Evolutionary conservation across 2,329 filamentous ascomycete genomes (phyloP), one percentile per base, ranked within the genome.

Genomic region (Cladosporium sp.): DNA sequence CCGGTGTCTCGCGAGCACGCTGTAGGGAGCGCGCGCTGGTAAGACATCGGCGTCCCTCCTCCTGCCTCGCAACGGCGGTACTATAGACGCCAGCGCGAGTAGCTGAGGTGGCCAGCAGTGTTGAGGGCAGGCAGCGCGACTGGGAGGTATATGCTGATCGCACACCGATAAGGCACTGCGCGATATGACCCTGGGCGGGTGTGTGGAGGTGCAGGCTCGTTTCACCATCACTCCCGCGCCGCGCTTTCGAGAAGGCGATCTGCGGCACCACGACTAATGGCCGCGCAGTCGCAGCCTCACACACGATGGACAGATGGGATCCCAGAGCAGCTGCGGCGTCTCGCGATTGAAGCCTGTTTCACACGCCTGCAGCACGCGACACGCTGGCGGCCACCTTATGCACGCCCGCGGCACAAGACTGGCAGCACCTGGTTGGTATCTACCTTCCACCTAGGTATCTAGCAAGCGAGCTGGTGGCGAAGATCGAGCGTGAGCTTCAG

Each of bases 31-130:
- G 38, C 20, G 14, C 12, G 19, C 22, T n/a, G 17, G 54, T 56
- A 39, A 56, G 54, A 56, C 54, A 56, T 14, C 14, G 15, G 17
- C 43, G 54, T 56, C 42, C 54, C 28, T 39, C 42, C 54, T 56
- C 54, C 54, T 56, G 54, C 54, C 42, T 56, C 40, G 3, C 42
- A 56, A 56, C 54, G 54, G 54, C 40, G 54, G 54, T 56, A 56
- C 54, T 56, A 56, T 56, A 56, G 54, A 28, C 28, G 54, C 34
- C 8, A 28, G 25, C 38, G 51, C 38, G 51, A 7, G 28, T 39
- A 37, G 49, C 37, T 34, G 49, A 51, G 25, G 47, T 34, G 47
- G 47, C 47, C 47, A 50, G 47, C 47, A 50, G 47, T n/a, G 20
- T 30, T n/a, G 45, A 22, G 30, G n/a, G n/a, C 28, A 49, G 45